Evolutionary conservation across 208 protist species (phyloP).

Genomic region (Crithidia brevicula): DNA sequence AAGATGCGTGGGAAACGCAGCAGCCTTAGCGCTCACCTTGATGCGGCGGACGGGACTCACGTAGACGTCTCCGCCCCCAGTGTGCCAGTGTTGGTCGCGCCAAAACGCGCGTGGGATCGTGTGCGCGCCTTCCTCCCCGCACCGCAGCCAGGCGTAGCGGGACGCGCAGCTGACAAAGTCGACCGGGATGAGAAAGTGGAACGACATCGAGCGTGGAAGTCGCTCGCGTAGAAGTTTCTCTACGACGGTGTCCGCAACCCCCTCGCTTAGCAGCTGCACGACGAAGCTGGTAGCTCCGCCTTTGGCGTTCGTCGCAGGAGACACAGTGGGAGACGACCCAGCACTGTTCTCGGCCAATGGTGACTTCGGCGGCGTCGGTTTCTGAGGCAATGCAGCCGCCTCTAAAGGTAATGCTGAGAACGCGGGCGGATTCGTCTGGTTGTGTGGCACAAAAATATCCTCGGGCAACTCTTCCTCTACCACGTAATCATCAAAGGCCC

Average conservation of each 20-base stretch:
- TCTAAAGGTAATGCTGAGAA: background rate
- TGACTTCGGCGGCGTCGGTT: background rate
- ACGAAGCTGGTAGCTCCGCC: conserved; percentile 29
- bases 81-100: conserved; percentile 29
- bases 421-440: background rate
- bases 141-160: conserved; percentile 61
- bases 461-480: conserved; percentile 68
- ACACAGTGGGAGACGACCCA: background rate
- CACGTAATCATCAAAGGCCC: conserved; percentile 86
- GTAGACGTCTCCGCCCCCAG: conserved; percentile 36
- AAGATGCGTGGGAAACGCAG: conserved; percentile 45
- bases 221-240: conserved; percentile 35
- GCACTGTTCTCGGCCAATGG: background rate
- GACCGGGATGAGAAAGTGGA: conserved; percentile 75
- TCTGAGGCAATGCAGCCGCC: too few species aligned
- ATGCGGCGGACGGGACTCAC: conserved; percentile 39
- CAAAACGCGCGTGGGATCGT: conserved; percentile 18
- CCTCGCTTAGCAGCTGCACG: conserved; percentile 65
- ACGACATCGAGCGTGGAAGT: conserved; percentile 16
- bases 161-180: conserved; percentile 66
- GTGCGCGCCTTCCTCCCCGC: background rate
- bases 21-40: conserved; percentile 9
- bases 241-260: conserved; percentile 58
- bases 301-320: background rate
- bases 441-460: conserved; percentile 8